Evolutionary conservation across 2,329 filamentous ascomycete genomes (phyloP).

Genomic region (Scortechinia acanthostroma): DNA sequence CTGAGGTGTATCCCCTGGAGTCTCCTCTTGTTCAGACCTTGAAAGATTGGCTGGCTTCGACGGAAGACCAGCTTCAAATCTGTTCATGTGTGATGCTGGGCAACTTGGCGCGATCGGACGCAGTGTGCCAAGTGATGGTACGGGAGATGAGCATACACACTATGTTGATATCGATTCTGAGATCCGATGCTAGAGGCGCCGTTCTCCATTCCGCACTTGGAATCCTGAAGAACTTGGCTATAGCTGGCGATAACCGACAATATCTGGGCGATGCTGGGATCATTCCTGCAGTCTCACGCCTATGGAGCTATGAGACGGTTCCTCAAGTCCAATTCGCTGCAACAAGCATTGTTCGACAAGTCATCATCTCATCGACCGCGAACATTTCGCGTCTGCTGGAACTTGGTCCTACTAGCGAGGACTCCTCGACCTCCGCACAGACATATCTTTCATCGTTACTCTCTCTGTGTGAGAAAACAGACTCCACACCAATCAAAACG

Average conservation of each 20-base stretch:
- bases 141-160: constrained; percentile 24
- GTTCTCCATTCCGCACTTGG: constrained; percentile 32
- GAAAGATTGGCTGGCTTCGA: constrained; percentile 24
- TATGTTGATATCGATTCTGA: constrained; percentile 26
- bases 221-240: constrained; percentile 36
- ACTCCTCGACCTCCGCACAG: constrained; percentile 1
- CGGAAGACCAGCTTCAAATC: constrained; percentile 30
- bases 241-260: constrained; percentile 27
- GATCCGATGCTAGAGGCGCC: constrained; percentile 21
- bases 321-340: constrained; percentile 33
- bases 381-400: constrained; percentile 26
- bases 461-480: constrained; percentile 26
- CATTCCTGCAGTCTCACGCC: constrained; percentile 22
- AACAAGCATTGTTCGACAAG: constrained; percentile 26
- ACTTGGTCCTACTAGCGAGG: constrained; percentile 13
- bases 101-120: constrained; percentile 32
- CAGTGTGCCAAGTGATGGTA: constrained; percentile 28
- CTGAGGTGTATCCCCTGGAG: constrained; percentile 23
- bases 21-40: constrained; percentile 23
- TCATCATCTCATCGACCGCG: constrained; percentile 21
- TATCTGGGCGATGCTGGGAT: constrained; percentile 25
- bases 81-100: constrained; percentile 36
- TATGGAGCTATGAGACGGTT: constrained; percentile 29
- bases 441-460: constrained; percentile 25
- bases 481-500: constrained; percentile 30